Percentiles rank a stretch among this genome's conserved stretches.
Conservation (phyloP, 257 asterid species). For the Primulina huaijiensis region DNA sequence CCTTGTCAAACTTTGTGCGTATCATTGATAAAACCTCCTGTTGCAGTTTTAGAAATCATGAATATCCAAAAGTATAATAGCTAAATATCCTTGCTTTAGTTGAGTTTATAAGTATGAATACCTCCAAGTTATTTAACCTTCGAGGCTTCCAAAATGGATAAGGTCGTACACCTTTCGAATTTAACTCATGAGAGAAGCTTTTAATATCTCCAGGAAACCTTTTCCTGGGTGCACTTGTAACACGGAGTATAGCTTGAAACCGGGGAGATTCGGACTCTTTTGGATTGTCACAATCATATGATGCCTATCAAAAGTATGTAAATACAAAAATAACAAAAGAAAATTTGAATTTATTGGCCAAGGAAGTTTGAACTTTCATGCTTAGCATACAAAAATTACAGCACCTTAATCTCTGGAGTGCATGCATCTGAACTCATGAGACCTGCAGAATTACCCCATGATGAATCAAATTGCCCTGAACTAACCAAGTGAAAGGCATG, state of each 20-base stretch:
- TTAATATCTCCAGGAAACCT: slow-evolving; percentile 92
- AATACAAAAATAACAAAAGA: neutral
- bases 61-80: slow-evolving; percentile 27
- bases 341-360: slow-evolving; percentile 19
- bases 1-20: slow-evolving; percentile 87
- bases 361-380: slow-evolving; percentile 15
- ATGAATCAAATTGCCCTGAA: slow-evolving; percentile 39
- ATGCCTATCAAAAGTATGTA: slow-evolving; percentile 41
- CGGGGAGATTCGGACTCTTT: slow-evolving; percentile 99
- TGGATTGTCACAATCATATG: slow-evolving; percentile 90
- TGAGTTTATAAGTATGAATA: slow-evolving; percentile 26
- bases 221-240: slow-evolving; percentile 98
- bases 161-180: slow-evolving; percentile 97
- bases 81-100: slow-evolving; percentile 18
- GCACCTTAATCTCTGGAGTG: slow-evolving; percentile 61
- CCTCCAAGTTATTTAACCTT: slow-evolving; percentile 93
- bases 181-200: slow-evolving; percentile 96
- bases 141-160: slow-evolving; percentile 97
- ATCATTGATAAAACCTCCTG: slow-evolving; percentile 96
- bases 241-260: slow-evolving; percentile 95
- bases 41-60: slow-evolving; percentile 26
- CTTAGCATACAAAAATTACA: slow-evolving; percentile 28
- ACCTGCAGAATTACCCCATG: slow-evolving; percentile 43
- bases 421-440: slow-evolving; percentile 47
- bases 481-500: slow-evolving; percentile 25